Conservation (phyloP, 2,329 filamentous ascomycete species). For the Colletotrichum melonis region DNA sequence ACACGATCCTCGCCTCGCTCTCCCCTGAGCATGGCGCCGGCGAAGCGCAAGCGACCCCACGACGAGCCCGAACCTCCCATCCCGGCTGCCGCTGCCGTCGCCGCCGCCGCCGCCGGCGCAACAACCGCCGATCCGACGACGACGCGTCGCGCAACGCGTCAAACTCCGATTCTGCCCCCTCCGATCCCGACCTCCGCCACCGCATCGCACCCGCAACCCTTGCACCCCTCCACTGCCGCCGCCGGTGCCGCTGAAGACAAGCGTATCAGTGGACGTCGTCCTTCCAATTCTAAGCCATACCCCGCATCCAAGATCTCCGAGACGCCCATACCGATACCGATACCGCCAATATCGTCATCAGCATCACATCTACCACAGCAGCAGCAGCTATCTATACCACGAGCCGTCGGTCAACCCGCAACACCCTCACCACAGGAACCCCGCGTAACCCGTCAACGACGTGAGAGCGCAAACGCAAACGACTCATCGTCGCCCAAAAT, state of each 20-base stretch:
- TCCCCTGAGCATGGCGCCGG: conserved; percentile 40
- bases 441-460: conserved; percentile 24
- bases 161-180: conserved; percentile 49
- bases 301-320: conserved; percentile 10
- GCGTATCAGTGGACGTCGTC: conserved; percentile 37
- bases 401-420: not conserved
- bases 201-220: conserved; percentile 33
- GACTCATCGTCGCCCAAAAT: conserved; percentile 13
- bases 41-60: conserved; percentile 50
- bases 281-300: conserved; percentile 16
- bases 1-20: not conserved
- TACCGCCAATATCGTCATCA: conserved; percentile 6
- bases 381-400: not conserved
- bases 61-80: conserved; percentile 39
- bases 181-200: conserved; percentile 41
- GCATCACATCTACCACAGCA: not conserved
- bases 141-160: conserved; percentile 54
- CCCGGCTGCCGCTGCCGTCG: conserved; percentile 25
- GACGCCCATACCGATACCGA: conserved; percentile 26
- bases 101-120: conserved; percentile 23
- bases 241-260: conserved; percentile 36
- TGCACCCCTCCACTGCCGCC: conserved; percentile 34
- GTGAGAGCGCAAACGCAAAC: conserved; percentile 7
- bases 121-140: conserved; percentile 41
- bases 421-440: not conserved